A percentile compares a stretch with the other conserved stretches of the same genome.
These are phyloP conservation scores for Emydomyces testavorans DNA, from an alignment of 2,329 filamentous ascomycete genomes.

Conservation along the genomic window DNA sequence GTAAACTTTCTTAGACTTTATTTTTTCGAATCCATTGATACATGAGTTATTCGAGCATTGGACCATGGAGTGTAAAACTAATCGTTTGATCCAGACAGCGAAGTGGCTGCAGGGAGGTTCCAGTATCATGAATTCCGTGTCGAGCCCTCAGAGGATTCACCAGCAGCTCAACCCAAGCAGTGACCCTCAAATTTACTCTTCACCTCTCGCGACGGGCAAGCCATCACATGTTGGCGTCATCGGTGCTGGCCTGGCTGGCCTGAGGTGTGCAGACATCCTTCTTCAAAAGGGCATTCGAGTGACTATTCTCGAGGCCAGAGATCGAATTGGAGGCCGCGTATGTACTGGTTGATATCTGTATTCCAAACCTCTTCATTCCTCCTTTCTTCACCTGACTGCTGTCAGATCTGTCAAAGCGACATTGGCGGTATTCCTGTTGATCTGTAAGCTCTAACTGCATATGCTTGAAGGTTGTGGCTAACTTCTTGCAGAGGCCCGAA, in stretches of 20 bases:
- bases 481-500: slow-evolving; percentile 44
- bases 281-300: slow-evolving; percentile 45
- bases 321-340: slow-evolving; percentile 49
- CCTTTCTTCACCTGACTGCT: slow-evolving; percentile 21
- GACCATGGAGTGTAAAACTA: slow-evolving; percentile 19
- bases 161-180: neutral
- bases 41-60: too few relatives aligned
- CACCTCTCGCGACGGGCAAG: slow-evolving; percentile 24
- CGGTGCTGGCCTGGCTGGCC: slow-evolving; percentile 49
- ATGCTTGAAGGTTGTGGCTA: neutral
- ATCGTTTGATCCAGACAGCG: slow-evolving; percentile 14
- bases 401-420: slow-evolving; percentile 40
- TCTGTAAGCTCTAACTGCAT: slow-evolving; percentile 36
- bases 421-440: slow-evolving; percentile 44
- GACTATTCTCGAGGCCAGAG: slow-evolving; percentile 49
- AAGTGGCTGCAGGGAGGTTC: slow-evolving; percentile 14
- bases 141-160: neutral
- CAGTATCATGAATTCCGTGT: slow-evolving; percentile 5
- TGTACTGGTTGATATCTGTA: slow-evolving; percentile 15
- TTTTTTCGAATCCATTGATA: neutral
- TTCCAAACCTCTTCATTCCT: slow-evolving; percentile 13
- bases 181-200: slow-evolving; percentile 2
- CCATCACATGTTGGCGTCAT: slow-evolving; percentile 44
- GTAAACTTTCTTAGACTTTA: neutral
- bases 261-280: slow-evolving; percentile 49